Evolutionary conservation across 1,284 basidiomycete species (phyloP), one percentile per base, ranked within the genome.

Genomic region (Trametes pubescens): DNA sequence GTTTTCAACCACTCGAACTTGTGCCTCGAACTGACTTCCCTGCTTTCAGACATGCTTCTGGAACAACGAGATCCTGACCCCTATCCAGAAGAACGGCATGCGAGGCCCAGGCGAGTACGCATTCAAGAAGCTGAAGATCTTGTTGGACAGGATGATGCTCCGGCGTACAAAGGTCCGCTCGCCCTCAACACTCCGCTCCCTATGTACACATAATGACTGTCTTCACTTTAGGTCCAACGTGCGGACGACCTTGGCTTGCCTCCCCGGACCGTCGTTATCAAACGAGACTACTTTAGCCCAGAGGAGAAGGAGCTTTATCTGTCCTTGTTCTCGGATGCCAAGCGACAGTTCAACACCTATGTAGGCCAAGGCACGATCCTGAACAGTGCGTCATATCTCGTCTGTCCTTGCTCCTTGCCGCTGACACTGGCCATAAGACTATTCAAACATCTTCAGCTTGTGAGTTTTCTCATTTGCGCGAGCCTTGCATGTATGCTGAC

Each of bases 241-340:
- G 97, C 97, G 0, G 98, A 99, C 74, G 98, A 99, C 76, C 88
- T 99, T 54, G 98, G 96, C 6, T 81, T 99, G n/a, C 98, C 98
- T 3, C 98, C 98, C 4, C 87, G 98, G 44, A 96, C 91, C 0
- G 93, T 99, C 48, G 84, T 94, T 58, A 91, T 99, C 65, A 88
- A 95, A 44, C 84, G 90, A 57, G 97, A 99, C 76, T 92, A 92
- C 76, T 99, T 99, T 82, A 98, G 94, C 67, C 93, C 95, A 0
- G 95, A 98, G 75, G 96, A 99, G 79, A 98, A 96, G 76, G 97
- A 99, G 73, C 80, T 99, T 13, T 99, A 99, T 78, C 84, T 91
- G 57, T 95, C 93, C 4, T 80, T 99, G 37, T 99, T 97, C 81
- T 91, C 92, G 4, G 94, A 96, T 70, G 96, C 95, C 10, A 96